Base-by-base conservation (phyloP, 768 basidiomycete species). In the Tricholoma terreum region DNA sequence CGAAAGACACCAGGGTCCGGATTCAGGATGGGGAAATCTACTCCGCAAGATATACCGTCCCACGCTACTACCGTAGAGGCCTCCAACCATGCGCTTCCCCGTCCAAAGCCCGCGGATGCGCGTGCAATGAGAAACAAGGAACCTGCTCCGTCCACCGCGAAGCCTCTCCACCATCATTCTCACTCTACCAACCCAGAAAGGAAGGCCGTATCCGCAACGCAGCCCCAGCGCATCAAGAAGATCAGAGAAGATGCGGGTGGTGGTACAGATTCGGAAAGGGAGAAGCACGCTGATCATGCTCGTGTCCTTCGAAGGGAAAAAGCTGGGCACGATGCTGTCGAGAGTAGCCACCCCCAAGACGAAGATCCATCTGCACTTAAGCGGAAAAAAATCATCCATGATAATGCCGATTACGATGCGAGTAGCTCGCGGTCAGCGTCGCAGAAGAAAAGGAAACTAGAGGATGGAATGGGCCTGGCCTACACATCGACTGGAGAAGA, bases 1-100 rank as follows among this genome's bases (percentile, higher is more conserved):
- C 70, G 76, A 49, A 75, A 77, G 33, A 55, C 71, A 11, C 82
- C 82, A 27, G 82, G 82, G 0, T 83, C 82, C 4, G 81, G 81
- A 3, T 81, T 73, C 61, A 74, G 72, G 57, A 71, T 68, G 6
- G 75, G 75, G 24, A 71, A 71, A 54, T 51, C 71, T n/a, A 61
- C 67, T 0, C 65, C 70, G 42, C 71, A 61, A 40, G 50, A 65
- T 49, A 17, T 55, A 5, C 40, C 17, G 49, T 21, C 55, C 30
- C 40, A 45, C 34, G 24, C 46, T 19, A 8, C 56, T 2, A 51
- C 56, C n/a, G n/a, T n/a, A 10, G 58, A 7, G 43, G 33, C 62
- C 11, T 54, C 38, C 14, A 54, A 35, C 56, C 54, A 51, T 58
- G 27, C 21, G 49, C 24, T 14, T 4, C 57, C 58, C 51, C 63